Conservation (phyloP, 2,329 filamentous ascomycete species). For the Clonostachys byssicola region DNA sequence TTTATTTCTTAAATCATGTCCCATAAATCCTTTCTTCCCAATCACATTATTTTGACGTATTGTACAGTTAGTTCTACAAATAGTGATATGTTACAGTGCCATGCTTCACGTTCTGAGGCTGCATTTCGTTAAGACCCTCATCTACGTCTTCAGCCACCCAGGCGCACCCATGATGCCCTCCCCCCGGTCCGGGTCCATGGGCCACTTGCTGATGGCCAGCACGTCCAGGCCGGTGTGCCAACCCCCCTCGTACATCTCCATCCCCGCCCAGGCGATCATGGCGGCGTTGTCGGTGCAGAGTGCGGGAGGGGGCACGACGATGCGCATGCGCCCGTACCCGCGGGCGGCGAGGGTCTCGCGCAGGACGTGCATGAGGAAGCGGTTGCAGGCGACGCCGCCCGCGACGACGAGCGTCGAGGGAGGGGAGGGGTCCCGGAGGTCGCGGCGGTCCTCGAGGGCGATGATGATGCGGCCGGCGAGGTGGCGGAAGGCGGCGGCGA, state of each 20-base stretch:
- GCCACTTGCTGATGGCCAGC: constrained; percentile 65
- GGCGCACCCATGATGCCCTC: constrained; percentile 59
- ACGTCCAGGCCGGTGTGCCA: constrained; percentile 61
- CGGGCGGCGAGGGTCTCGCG: constrained; percentile 55
- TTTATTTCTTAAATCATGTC: too few relatives aligned
- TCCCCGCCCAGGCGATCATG: constrained; percentile 93
- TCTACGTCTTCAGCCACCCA: constrained; percentile 32
- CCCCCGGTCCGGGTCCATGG: constrained; percentile 59
- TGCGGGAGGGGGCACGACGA: constrained; percentile 70
- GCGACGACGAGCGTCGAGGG: constrained; percentile 71
- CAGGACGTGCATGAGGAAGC: constrained; percentile 68
- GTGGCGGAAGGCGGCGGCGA: constrained; percentile 85
- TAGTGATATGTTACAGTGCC: too few relatives aligned
- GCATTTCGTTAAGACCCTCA: too few relatives aligned
- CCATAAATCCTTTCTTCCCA: too few relatives aligned
- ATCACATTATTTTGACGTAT: too few relatives aligned
- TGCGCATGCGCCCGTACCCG: constrained; percentile 46
- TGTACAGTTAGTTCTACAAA: too few relatives aligned
- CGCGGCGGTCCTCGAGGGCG: constrained; percentile 42
- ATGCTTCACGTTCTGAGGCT: too few relatives aligned
- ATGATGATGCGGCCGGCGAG: constrained; percentile 71
- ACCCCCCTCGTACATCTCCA: constrained; percentile 86
- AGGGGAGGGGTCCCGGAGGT: constrained; percentile 4
- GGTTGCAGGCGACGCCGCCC: constrained; percentile 87
- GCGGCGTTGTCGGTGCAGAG: constrained; percentile 94